These are phyloP conservation scores for Acephala macrosclerotiorum DNA, from an alignment of 2,329 filamentous ascomycete species.

Conservation along the genomic window DNA sequence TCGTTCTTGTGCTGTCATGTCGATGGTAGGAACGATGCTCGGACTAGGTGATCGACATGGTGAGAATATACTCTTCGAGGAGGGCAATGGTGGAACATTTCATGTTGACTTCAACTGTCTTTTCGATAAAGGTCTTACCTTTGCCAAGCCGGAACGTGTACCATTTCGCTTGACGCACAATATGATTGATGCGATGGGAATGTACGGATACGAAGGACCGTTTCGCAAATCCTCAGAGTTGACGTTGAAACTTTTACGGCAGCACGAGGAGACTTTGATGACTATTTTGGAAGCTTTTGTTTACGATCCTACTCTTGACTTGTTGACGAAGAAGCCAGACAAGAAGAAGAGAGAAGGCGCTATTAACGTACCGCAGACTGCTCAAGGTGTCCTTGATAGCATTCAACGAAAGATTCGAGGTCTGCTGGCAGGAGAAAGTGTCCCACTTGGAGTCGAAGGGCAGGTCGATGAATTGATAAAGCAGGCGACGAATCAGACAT, in stretches of 20 bases:
- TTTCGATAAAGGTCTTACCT: constrained; percentile 96
- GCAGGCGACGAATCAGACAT: constrained; percentile 80
- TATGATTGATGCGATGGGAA: constrained; percentile 97
- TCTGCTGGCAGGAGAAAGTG: constrained; percentile 83
- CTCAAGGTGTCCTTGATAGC: constrained; percentile 84
- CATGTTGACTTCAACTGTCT: constrained; percentile 99
- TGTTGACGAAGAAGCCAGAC: constrained; percentile 76
- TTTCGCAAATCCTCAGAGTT: constrained; percentile 92
- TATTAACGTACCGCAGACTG: constrained; percentile 65
- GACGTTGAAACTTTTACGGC: constrained; percentile 81
- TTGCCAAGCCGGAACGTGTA: constrained; percentile 92
- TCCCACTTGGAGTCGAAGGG: constrained; percentile 92
- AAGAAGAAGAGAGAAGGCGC: constrained; percentile 50
- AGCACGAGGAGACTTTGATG: constrained; percentile 96
- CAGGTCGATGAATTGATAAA: constrained; percentile 96
- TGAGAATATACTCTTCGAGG: constrained; percentile 95
- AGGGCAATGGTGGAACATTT: constrained; percentile 91
- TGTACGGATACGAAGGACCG: constrained; percentile 91
- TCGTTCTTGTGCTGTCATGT: constrained; percentile 96
- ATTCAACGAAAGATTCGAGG: constrained; percentile 89
- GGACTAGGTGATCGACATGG: constrained; percentile 94
- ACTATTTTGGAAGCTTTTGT: constrained; percentile 97
- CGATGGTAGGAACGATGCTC: constrained; percentile 97
- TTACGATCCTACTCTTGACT: constrained; percentile 94
- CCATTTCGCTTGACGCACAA: constrained; percentile 98